phyloP scores from a whole-genome alignment of 1,284 basidiomycete genomes.

The Pascua guehoae region DNA sequence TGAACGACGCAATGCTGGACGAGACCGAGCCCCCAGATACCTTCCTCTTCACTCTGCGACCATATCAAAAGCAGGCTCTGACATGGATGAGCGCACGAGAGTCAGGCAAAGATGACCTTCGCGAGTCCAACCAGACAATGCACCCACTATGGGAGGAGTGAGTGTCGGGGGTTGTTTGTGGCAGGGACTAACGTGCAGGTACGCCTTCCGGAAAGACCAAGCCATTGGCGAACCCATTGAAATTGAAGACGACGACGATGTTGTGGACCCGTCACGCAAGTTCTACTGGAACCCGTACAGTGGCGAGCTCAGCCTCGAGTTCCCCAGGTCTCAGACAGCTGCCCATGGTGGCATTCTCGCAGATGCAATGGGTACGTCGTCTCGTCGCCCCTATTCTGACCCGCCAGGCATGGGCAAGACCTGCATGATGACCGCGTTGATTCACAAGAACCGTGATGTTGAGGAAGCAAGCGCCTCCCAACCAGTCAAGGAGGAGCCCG shows the following conservation, averaged over 20 bases:
- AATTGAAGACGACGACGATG: slow-evolving; percentile 45
- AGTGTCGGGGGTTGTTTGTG: slow-evolving; percentile 35
- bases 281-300: slow-evolving; percentile 88
- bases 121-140: slow-evolving; percentile 63
- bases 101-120: slow-evolving; percentile 63
- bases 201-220: slow-evolving; percentile 44
- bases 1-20: slow-evolving; percentile 68
- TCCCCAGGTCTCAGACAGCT: slow-evolving; percentile 75
- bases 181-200: slow-evolving; percentile 22
- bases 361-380: slow-evolving; percentile 46
- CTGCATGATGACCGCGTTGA: slow-evolving; percentile 80
- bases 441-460: slow-evolving; percentile 68
- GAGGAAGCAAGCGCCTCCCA: slow-evolving; percentile 15
- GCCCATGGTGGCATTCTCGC: slow-evolving; percentile 62
- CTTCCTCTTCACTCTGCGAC: slow-evolving; percentile 74
- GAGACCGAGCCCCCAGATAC: slow-evolving; percentile 77
- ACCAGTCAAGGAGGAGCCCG: slow-evolving; percentile 12
- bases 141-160: slow-evolving; percentile 95
- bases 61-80: slow-evolving; percentile 93
- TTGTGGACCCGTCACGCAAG: slow-evolving; percentile 37
- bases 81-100: slow-evolving; percentile 92
- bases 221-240: slow-evolving; percentile 40
- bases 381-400: no score
- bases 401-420: slow-evolving; percentile 91
- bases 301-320: slow-evolving; percentile 86